A percentile compares a stretch with the other conserved stretches of the same genome.
phyloP scores from a whole-genome alignment of 352 stramenopile genomes.

The Globisporangium polare region DNA sequence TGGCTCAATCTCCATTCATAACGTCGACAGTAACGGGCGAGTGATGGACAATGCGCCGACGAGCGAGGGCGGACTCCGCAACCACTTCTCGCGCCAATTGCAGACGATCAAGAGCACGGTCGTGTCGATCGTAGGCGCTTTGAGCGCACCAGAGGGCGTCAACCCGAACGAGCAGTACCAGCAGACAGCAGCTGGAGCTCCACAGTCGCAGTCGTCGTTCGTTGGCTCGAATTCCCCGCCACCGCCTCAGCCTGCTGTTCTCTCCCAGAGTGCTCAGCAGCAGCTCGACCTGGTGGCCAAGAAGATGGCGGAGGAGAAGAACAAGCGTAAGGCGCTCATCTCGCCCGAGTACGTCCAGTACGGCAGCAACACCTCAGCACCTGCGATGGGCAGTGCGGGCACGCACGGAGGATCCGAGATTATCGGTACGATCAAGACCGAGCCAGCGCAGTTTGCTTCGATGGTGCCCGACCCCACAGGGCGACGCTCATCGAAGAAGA shows the following conservation, averaged over 20 bases:
- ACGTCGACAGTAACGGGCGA: constrained; percentile 1
- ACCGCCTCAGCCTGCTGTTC: background rate
- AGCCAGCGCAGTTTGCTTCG: constrained; percentile 35
- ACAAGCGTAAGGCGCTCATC: constrained; percentile 79
- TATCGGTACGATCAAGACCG: constrained; percentile 12
- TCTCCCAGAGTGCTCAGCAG: constrained; percentile 31
- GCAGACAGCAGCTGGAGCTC: constrained; percentile 1
- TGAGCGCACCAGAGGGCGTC: constrained; percentile 19
- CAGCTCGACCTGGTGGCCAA: constrained; percentile 39
- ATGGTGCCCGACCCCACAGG: constrained; percentile 55
- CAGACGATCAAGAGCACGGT: constrained; percentile 51
- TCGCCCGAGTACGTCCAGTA: constrained; percentile 85
- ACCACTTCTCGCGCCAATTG: constrained; percentile 37
- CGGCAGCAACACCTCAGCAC: constrained; percentile 16
- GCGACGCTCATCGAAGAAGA: constrained; percentile 64
- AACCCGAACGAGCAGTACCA: background rate
- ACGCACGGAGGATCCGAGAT: constrained; percentile 11
- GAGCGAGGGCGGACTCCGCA: constrained; percentile 23
- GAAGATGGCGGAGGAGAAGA: constrained; percentile 61
- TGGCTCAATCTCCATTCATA: constrained; percentile 6
- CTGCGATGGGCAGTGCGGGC: background rate
- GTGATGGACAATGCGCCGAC: constrained; percentile 7
- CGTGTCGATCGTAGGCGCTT: constrained; percentile 34
- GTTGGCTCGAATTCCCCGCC: background rate
- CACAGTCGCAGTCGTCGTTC: background rate